Percentiles rank a stretch among this genome's conserved stretches.
Evolutionary conservation across 805 yeast species (phyloP).

Genomic region (Maudiozyma pseudohumilis): DNA sequence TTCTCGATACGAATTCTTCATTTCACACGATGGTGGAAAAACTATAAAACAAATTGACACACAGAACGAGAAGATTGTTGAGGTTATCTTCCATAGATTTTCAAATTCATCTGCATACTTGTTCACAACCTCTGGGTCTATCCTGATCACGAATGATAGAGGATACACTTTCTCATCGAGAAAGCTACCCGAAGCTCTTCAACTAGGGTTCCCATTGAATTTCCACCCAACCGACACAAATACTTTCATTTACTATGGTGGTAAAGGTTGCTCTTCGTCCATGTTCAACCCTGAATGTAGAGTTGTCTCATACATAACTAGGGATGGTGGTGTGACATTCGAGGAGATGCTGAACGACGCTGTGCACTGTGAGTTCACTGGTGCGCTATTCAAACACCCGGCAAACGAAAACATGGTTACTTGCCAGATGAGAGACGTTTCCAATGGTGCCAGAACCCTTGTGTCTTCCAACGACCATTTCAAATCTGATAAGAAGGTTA

Average conservation of each 20-base stretch:
- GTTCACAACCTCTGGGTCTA: constrained; percentile 37
- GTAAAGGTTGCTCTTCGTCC: constrained; percentile 42
- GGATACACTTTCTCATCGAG: constrained; percentile 45
- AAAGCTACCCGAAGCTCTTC: constrained; percentile 43
- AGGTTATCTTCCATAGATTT: constrained; percentile 52
- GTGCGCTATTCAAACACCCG: constrained; percentile 37
- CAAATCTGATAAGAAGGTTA: constrained; percentile 28
- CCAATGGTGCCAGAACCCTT: constrained; percentile 25
- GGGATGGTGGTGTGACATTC: constrained; percentile 61
- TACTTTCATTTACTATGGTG: constrained; percentile 63
- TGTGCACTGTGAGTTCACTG: constrained; percentile 58
- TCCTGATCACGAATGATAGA: constrained; percentile 58
- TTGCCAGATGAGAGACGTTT: constrained; percentile 44
- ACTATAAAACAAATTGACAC: constrained; percentile 35
- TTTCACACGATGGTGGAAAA: constrained; percentile 65
- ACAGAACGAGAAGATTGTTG: constrained; percentile 35
- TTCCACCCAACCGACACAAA: constrained; percentile 52
- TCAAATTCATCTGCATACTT: constrained; percentile 25
- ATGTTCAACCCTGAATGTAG: constrained; percentile 41
- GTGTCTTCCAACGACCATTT: constrained; percentile 49
- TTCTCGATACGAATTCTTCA: constrained; percentile 38
- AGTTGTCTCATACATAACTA: constrained; percentile 49
- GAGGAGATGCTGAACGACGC: constrained; percentile 42
- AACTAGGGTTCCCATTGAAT: constrained; percentile 35
- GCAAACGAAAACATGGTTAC: constrained; percentile 45